Evolutionary conservation across 768 basidiomycete genomes (phyloP), one percentile per base, ranked within the genome.

Genomic region (Lactifluus echinatus): DNA sequence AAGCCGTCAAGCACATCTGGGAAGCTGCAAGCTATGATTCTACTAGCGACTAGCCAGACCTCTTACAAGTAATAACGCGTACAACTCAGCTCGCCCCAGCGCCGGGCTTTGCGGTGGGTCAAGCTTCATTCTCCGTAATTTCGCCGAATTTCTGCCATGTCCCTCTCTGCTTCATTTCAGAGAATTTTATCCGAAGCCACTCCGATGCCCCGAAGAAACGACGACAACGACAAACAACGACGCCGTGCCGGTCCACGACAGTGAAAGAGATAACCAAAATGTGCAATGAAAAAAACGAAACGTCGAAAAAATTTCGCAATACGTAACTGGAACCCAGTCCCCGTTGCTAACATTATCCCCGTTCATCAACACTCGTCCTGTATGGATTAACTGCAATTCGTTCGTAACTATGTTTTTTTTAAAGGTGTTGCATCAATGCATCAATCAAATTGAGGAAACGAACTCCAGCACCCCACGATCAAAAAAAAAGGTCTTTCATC

Each of bases 101-200:
- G 31, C 10, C 31, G 31, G 31, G 5, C 31, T 10, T 5, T 11
- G 14, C 14, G 10, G 14, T 39, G 29, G 31, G 23, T 23, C 24
- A 11, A 26, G n/a, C 36, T 14, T 21, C 11, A 33, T 52, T 42
- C 37, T 28, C 51, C 52, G 47, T 28, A 23, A 33, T 43, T 53
- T 54, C 24, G 15, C 57, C 57, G 57, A 54, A 21, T 5, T 53
- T 57, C 53, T n/a, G 2, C 44, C 44, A 31, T 7, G n/a, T 51
- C 28, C 4, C 49, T 21, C 23, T 19, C 2, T n/a, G 12, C 17
- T 14, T 46, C 17, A 1, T 46, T 8, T 10, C 24, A 24, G 31
- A 29, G 15, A 23, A 8, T 46, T 26, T 19, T 29, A 29, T 45
- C 31, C 52, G 12, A 42, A 42, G 40, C 40, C 40, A 42, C 40